These are phyloP conservation scores for Davidsoniella australis DNA, from an alignment of 2,329 filamentous ascomycete species.

Conservation along the genomic window DNA sequence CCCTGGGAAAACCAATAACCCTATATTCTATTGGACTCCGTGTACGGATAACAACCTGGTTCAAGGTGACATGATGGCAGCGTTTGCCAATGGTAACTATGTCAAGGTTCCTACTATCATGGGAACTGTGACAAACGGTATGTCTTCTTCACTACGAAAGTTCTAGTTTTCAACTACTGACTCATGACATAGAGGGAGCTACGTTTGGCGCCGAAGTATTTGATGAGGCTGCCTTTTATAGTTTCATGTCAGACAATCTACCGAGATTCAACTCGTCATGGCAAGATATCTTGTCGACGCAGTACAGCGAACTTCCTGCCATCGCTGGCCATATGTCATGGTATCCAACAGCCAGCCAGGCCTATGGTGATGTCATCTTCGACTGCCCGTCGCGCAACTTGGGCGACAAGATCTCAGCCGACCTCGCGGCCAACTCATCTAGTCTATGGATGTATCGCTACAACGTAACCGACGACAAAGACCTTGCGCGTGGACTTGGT, in stretches of 20 bases:
- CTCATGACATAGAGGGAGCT: constrained; percentile 25
- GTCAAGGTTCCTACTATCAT: constrained; percentile 28
- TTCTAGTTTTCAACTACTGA: background rate
- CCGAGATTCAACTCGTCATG: constrained; percentile 24
- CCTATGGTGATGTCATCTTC: constrained; percentile 30
- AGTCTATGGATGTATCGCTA: constrained; percentile 31
- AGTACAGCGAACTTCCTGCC: constrained; percentile 23
- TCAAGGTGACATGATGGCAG: constrained; percentile 23
- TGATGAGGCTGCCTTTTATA: constrained; percentile 19
- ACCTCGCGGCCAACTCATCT: constrained; percentile 12
- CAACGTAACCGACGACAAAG: constrained; percentile 26
- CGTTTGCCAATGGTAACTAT: constrained; percentile 25
- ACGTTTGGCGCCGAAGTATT: constrained; percentile 25
- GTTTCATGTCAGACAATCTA: constrained; percentile 31
- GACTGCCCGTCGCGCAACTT: constrained; percentile 25
- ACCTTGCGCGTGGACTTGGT: constrained; percentile 24
- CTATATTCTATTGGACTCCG: constrained; percentile 34
- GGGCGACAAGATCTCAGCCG: constrained; percentile 17
- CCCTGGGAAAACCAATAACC: constrained; percentile 19
- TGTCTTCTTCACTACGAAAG: constrained; percentile 11
- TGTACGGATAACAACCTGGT: constrained; percentile 31
- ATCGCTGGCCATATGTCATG: constrained; percentile 25
- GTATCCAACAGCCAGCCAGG: constrained; percentile 26
- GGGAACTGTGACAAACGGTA: constrained; percentile 28
- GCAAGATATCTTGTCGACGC: constrained; percentile 20